phyloP scores from a whole-genome alignment of 1,284 basidiomycete genomes.

The Melanopsichium pennsylvanicum region DNA sequence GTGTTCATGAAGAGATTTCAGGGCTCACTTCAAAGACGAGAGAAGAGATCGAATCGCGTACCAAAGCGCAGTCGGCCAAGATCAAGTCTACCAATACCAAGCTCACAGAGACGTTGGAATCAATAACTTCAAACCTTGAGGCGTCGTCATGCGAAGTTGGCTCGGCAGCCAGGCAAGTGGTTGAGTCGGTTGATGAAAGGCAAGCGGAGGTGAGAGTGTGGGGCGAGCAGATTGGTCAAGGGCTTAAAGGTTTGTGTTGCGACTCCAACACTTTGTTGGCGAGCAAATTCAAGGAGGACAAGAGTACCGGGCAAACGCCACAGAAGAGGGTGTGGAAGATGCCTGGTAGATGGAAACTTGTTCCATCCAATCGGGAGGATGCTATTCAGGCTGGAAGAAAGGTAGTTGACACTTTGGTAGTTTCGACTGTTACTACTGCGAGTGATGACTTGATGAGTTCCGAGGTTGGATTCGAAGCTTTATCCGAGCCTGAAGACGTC shows the following conservation, averaged over 20 bases:
- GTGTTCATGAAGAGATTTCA: conserved; percentile 9
- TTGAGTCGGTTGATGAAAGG: conserved; percentile 2
- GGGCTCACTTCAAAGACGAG: conserved; percentile 4
- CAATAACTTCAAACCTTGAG: conserved; percentile 2
- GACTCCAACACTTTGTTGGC: conserved; percentile 28
- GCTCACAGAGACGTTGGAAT: conserved; percentile 30
- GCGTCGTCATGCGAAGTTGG: conserved; percentile 8
- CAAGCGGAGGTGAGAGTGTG: conserved; percentile 6
- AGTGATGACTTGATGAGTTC: conserved; percentile 10
- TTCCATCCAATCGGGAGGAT: conserved; percentile 37
- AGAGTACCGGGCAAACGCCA: conserved; percentile 52
- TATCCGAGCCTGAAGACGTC: conserved; percentile 1
- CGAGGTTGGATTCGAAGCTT: conserved; percentile 4
- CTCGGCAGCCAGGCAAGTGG: neutral
- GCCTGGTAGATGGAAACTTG: conserved; percentile 38
- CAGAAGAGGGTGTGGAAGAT: conserved; percentile 44
- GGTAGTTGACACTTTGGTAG: conserved; percentile 10
- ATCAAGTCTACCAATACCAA: conserved; percentile 35
- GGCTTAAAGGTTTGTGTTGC: conserved; percentile 8
- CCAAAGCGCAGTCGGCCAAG: conserved; percentile 32
- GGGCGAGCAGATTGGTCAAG: conserved; percentile 7
- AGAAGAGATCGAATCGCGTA: conserved; percentile 23
- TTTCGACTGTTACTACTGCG: neutral
- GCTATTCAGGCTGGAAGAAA: conserved; percentile 42
- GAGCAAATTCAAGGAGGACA: conserved; percentile 24